Evolutionary conservation across 345 rosid genomes (phyloP).

Genomic region (Erodium maritimum): DNA sequence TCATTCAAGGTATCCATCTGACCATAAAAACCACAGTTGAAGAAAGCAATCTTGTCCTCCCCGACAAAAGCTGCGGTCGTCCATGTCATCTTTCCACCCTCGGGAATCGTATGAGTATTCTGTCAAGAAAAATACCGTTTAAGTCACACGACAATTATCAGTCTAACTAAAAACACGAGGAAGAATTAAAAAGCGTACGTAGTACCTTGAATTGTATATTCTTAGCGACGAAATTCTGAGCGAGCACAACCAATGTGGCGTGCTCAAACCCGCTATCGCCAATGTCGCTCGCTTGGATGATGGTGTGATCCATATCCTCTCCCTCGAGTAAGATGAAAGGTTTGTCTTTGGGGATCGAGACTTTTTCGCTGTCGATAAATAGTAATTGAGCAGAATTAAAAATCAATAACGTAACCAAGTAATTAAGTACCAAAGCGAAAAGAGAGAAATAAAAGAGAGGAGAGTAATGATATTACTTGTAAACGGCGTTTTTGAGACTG

Average conservation of each 20-base stretch:
- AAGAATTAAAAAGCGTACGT: not conserved
- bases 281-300: not conserved
- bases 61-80: not conserved
- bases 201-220: conserved; percentile 8
- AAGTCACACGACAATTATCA: not conserved
- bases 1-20: conserved; percentile 9
- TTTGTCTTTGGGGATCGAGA: not conserved
- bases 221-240: not conserved
- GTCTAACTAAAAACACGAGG: not conserved
- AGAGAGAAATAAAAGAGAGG: too few relatives aligned
- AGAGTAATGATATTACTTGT: too few relatives aligned
- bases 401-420: too few relatives aligned
- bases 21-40: not conserved
- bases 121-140: conserved; percentile 3
- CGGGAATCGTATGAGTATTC: not conserved
- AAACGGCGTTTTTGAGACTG: conserved; percentile 13
- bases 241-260: not conserved
- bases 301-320: not conserved
- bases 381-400: too few relatives aligned
- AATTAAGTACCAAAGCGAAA: too few relatives aligned
- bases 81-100: not conserved
- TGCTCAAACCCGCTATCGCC: not conserved
- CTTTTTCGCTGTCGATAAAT: conserved; percentile 1
- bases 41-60: conserved; percentile 5
- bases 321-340: conserved; percentile 7